Evolutionary conservation across 805 yeast genomes (phyloP).

Genomic region (Wickerhamomyces queroliae): DNA sequence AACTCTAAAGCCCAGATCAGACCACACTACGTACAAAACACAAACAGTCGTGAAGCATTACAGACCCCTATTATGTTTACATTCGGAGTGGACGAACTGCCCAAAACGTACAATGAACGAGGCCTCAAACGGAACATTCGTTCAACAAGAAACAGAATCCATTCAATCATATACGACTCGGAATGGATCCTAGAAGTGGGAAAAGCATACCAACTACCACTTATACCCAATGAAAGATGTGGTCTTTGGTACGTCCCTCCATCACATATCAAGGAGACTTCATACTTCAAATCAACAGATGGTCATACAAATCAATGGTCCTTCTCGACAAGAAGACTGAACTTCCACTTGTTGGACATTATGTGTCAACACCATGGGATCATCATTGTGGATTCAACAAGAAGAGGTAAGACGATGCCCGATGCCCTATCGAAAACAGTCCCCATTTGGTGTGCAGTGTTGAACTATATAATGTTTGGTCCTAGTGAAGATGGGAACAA

Average conservation of each 20-base stretch:
- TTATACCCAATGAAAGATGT: constrained; percentile 77
- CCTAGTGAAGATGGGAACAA: constrained; percentile 22
- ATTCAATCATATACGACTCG: constrained; percentile 65
- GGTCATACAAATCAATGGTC: constrained; percentile 84
- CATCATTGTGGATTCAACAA: constrained; percentile 74
- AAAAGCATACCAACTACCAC: constrained; percentile 31
- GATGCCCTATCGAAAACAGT: constrained; percentile 83
- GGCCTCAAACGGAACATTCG: constrained; percentile 41
- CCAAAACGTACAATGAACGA: constrained; percentile 28
- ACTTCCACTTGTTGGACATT: constrained; percentile 59
- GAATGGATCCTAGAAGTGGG: constrained; percentile 39
- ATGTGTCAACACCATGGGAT: constrained; percentile 39
- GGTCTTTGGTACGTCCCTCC: constrained; percentile 80
- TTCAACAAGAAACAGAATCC: constrained; percentile 54
- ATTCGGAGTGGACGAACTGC: too few relatives aligned
- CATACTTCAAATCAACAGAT: constrained; percentile 87
- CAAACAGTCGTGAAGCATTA: too few relatives aligned
- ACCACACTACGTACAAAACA: too few relatives aligned
- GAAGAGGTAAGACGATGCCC: constrained; percentile 81
- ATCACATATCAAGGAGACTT: constrained; percentile 31
- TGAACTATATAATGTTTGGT: constrained; percentile 48
- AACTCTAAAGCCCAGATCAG: too few relatives aligned
- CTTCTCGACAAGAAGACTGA: constrained; percentile 67
- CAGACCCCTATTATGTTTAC: too few relatives aligned
- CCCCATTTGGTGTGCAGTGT: constrained; percentile 87